Evolutionary conservation across 2,329 filamentous ascomycete species (phyloP).

Genomic region (Ceratocystis diversiconidia): DNA sequence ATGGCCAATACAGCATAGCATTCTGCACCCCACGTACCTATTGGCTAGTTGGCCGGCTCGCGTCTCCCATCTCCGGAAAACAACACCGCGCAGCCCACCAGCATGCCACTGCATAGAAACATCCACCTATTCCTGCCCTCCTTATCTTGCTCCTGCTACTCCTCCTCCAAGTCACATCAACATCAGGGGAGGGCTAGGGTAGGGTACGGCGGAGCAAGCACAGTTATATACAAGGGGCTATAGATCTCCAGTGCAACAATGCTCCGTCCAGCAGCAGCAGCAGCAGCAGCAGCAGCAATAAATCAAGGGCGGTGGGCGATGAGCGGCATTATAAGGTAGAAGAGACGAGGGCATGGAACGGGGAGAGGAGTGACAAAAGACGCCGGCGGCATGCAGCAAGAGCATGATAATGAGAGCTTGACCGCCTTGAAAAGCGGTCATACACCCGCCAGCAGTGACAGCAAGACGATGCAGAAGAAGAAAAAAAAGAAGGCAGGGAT

Average conservation of each 20-base stretch:
- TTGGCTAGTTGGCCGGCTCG: background rate
- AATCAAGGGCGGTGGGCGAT: too few relatives aligned
- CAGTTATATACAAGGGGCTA: background rate
- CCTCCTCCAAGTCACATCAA: too few relatives aligned
- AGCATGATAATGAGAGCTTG: background rate
- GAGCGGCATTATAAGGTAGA: too few relatives aligned
- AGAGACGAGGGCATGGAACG: too few relatives aligned
- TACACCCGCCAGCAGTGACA: background rate
- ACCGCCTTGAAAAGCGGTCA: background rate
- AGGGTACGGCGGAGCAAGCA: background rate
- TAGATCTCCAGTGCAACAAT: background rate
- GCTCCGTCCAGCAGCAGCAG: background rate
- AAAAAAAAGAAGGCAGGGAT: background rate
- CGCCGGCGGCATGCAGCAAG: background rate
- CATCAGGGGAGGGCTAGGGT: too few relatives aligned
- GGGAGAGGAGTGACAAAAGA: too few relatives aligned
- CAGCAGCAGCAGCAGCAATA: background rate
- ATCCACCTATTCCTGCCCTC: background rate
- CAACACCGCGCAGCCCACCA: background rate
- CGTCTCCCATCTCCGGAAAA: background rate
- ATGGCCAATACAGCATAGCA: background rate
- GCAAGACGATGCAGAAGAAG: background rate
- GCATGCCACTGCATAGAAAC: background rate
- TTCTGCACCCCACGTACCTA: background rate
- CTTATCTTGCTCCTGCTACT: too few relatives aligned